Evolutionary conservation across 2,329 filamentous ascomycete species (phyloP).

Genomic region (Calonectria multiphialidica): DNA sequence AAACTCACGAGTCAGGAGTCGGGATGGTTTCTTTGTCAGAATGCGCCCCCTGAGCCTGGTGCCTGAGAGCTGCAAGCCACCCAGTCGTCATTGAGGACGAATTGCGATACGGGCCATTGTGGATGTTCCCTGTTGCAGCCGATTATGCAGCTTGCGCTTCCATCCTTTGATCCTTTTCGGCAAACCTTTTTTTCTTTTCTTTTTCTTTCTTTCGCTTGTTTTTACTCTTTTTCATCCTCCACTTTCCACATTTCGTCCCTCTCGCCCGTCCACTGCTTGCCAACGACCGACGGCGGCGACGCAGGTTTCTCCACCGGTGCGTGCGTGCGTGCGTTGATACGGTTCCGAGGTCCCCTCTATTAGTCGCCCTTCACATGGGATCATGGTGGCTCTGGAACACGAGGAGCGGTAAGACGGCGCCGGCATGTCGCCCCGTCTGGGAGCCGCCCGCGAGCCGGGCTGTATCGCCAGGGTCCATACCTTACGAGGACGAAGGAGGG

Average conservation of each 20-base stretch:
- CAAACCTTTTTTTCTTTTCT: neutral
- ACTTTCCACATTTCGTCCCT: neutral
- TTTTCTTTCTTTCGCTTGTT: neutral
- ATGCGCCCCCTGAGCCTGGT: neutral
- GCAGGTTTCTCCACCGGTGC: neutral
- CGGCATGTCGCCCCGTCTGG: neutral
- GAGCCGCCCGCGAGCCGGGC: constrained; percentile 12
- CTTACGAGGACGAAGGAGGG: neutral
- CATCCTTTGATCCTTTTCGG: neutral
- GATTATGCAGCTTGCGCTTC: neutral
- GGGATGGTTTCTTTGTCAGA: constrained; percentile 17
- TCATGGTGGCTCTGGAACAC: constrained; percentile 21
- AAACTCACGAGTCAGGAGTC: constrained; percentile 17
- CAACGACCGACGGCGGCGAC: neutral
- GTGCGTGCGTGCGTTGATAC: neutral
- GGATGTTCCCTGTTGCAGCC: neutral
- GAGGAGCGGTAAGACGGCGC: constrained; percentile 2
- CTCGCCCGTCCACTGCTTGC: neutral
- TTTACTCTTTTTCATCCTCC: neutral
- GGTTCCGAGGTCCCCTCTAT: neutral
- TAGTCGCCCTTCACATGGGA: neutral
- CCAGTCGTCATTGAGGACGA: neutral
- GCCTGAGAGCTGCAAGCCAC: constrained; percentile 7
- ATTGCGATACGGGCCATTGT: constrained; percentile 1
- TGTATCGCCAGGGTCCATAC: constrained; percentile 2